Percentiles rank a stretch among this genome's conserved stretches.
Conservation (phyloP, 179 eudicot genomes). For the Silene noctiflora region DNA sequence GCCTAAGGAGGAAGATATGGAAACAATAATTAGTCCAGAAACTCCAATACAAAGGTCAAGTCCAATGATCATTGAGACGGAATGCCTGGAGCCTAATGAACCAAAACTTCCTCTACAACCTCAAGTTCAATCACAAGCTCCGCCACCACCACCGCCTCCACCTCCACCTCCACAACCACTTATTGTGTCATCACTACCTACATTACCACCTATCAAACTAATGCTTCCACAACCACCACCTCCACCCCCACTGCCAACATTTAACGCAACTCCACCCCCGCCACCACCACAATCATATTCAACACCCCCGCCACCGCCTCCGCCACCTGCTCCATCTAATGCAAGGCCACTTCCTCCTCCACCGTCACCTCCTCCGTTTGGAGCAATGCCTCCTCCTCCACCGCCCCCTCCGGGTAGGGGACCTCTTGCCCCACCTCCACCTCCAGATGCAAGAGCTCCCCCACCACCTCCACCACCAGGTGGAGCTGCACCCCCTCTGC, state of each 20-base stretch:
- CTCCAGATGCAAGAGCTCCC: conserved; percentile 22
- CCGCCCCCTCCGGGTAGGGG: conserved; percentile 30
- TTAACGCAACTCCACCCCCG: conserved; percentile 32
- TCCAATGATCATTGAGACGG: conserved; percentile 27
- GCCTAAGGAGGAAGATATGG: conserved; percentile 15
- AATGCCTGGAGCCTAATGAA: conserved; percentile 21
- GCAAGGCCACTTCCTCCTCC: conserved; percentile 27
- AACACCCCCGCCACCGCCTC: conserved; percentile 22
- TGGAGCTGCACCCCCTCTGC: conserved; percentile 16
- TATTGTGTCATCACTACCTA: conserved; percentile 15
- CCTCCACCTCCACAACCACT: conserved; percentile 22
- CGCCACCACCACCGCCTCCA: conserved; percentile 32
- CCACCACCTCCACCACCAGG: conserved; percentile 20
- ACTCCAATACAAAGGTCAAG: conserved; percentile 18
- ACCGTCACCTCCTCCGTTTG: conserved; percentile 41
- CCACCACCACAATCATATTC: conserved; percentile 37
- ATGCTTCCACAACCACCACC: conserved; percentile 41
- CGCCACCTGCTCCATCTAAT: conserved; percentile 17
- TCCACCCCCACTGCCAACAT: conserved; percentile 32
- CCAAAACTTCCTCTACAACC: conserved; percentile 16
- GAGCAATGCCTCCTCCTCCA: conserved; percentile 42
- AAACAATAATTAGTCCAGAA: conserved; percentile 16
- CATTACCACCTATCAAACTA: conserved; percentile 30
- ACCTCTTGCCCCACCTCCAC: conserved; percentile 38
- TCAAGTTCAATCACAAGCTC: conserved; percentile 19